phyloP scores from a whole-genome alignment of 2,329 filamentous ascomycete genomes.

The Nemania sp. region DNA sequence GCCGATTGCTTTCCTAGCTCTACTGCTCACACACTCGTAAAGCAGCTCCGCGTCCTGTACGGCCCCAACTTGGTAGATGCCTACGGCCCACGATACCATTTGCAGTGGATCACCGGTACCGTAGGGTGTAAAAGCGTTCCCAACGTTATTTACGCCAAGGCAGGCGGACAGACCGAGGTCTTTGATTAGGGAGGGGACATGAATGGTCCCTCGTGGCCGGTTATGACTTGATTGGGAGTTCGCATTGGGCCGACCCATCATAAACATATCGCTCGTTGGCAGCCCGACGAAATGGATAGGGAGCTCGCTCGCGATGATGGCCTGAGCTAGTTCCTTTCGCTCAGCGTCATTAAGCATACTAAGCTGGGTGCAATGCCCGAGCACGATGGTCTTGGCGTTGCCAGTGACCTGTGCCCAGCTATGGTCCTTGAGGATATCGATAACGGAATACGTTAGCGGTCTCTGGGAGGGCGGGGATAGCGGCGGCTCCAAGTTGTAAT shows the following conservation, averaged over 20 bases:
- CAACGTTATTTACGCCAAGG: slow-evolving; percentile 77
- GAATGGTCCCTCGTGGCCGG: slow-evolving; percentile 69
- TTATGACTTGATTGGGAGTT: slow-evolving; percentile 38
- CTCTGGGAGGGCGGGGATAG: slow-evolving; percentile 49
- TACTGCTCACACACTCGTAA: slow-evolving; percentile 57
- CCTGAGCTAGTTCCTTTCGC: slow-evolving; percentile 61
- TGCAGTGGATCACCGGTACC: slow-evolving; percentile 74
- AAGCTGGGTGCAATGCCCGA: slow-evolving; percentile 77
- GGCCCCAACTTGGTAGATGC: slow-evolving; percentile 75
- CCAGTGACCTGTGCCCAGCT: slow-evolving; percentile 60
- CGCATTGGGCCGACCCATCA: slow-evolving; percentile 67
- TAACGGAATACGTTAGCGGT: slow-evolving; percentile 65
- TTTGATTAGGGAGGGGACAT: slow-evolving; percentile 70
- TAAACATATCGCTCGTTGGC: slow-evolving; percentile 78
- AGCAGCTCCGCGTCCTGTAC: slow-evolving; percentile 68
- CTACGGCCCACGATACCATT: slow-evolving; percentile 72
- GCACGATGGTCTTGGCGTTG: slow-evolving; percentile 63
- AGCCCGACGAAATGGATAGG: slow-evolving; percentile 76
- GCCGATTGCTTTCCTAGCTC: slow-evolving; percentile 54
- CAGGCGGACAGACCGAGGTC: slow-evolving; percentile 68
- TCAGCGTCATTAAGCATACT: slow-evolving; percentile 65
- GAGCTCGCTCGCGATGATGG: slow-evolving; percentile 61
- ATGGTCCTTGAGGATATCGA: slow-evolving; percentile 62
- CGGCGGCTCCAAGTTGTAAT: slow-evolving; percentile 71
- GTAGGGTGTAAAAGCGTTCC: slow-evolving; percentile 79